A percentile compares a stretch with the other conserved stretches of the same genome.
phyloP scores from a whole-genome alignment of 1,284 basidiomycete species.

The Schizopora paradoxa region DNA sequence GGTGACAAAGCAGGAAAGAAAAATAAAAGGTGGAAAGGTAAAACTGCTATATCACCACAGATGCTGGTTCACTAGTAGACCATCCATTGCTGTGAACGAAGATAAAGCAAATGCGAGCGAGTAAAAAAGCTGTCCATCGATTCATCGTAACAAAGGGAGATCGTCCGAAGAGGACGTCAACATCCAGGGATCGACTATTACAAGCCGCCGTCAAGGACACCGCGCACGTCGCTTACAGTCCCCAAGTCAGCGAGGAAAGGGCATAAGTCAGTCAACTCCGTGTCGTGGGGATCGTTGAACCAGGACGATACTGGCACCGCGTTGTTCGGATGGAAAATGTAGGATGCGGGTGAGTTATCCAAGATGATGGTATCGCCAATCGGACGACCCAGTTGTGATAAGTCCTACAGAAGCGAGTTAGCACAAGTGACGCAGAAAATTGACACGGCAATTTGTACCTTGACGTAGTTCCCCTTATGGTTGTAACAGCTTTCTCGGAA shows the following conservation, averaged over 20 bases:
- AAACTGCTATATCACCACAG: too few species aligned
- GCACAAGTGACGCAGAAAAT: conserved; percentile 14
- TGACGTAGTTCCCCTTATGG: conserved; percentile 98
- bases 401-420: conserved; percentile 54
- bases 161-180: too few species aligned
- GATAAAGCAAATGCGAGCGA: too few species aligned
- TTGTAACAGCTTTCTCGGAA: conserved; percentile 99
- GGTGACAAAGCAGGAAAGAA: too few species aligned
- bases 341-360: conserved; percentile 98
- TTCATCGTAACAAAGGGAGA: too few species aligned
- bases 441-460: conserved; percentile 45
- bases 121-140: too few species aligned
- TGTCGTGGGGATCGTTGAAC: conserved; percentile 99
- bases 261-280: conserved; percentile 91
- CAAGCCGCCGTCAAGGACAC: conserved; percentile 82
- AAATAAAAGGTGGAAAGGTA: too few species aligned
- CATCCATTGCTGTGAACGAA: too few species aligned
- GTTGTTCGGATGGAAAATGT: conserved; percentile 99
- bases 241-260: conserved; percentile 90
- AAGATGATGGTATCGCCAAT: conserved; percentile 95
- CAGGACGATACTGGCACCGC: conserved; percentile 98
- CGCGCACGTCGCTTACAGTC: conserved; percentile 85
- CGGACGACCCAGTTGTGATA: conserved; percentile 92
- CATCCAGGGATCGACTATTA: conserved; percentile 30
- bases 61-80: too few species aligned